A percentile compares a stretch with the other conserved stretches of the same genome.
Evolutionary conservation across 176 grass and related monocot genomes (phyloP).

Genomic region (Chloris gayana): DNA sequence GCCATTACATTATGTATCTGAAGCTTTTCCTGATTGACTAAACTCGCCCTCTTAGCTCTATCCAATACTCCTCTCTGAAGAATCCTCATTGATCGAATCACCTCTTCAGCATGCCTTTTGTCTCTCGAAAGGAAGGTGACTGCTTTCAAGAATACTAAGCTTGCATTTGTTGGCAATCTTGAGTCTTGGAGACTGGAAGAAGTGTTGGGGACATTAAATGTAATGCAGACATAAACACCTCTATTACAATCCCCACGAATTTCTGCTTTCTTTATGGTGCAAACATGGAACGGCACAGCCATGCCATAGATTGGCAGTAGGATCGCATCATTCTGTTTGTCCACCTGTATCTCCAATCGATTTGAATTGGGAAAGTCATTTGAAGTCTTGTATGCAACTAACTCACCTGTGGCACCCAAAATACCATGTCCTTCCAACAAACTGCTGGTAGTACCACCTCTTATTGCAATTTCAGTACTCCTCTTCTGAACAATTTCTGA

Average conservation of each 20-base stretch:
- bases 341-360: slow-evolving; percentile 73
- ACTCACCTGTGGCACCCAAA: slow-evolving; percentile 51
- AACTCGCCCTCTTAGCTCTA: slow-evolving; percentile 82
- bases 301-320: slow-evolving; percentile 84
- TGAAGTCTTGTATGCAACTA: slow-evolving; percentile 77
- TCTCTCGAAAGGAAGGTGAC: slow-evolving; percentile 83
- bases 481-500: slow-evolving; percentile 77
- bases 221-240: too few relatives aligned
- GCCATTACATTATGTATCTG: slow-evolving; percentile 36
- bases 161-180: too few relatives aligned
- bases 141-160: slow-evolving; percentile 66
- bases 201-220: too few relatives aligned
- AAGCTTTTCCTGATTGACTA: slow-evolving; percentile 90
- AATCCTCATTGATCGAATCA: slow-evolving; percentile 84
- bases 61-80: slow-evolving; percentile 52
- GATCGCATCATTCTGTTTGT: slow-evolving; percentile 76
- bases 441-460: slow-evolving; percentile 54
- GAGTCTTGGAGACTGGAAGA: too few relatives aligned
- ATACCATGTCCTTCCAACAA: slow-evolving; percentile 50
- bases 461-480: slow-evolving; percentile 74
- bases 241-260: too few relatives aligned
- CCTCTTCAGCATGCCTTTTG: slow-evolving; percentile 68
- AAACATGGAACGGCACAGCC: slow-evolving; percentile 87
- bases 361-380: slow-evolving; percentile 68
- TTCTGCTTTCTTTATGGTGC: slow-evolving; percentile 72